Conservation (phyloP, 768 basidiomycete species). For the Naganishia onofrii region DNA sequence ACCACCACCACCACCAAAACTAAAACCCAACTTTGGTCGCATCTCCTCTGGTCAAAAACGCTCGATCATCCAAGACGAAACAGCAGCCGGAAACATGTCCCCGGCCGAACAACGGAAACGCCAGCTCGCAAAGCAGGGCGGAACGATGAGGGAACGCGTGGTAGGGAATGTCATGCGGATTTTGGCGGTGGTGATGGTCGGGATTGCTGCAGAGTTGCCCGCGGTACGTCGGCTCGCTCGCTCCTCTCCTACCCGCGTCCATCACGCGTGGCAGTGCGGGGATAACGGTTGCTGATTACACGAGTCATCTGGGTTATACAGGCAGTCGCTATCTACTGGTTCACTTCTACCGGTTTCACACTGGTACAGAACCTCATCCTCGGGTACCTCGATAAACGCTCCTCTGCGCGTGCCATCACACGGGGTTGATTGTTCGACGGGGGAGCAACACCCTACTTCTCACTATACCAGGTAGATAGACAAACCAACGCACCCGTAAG, state of each 20-base stretch:
- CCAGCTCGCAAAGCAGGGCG: slow-evolving; percentile 15
- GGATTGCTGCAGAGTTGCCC: slow-evolving; percentile 50
- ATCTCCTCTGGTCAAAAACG: not conserved
- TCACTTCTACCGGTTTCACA: slow-evolving; percentile 49
- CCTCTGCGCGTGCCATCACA: not conserved
- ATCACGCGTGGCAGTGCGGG: not conserved
- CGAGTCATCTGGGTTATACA: slow-evolving; percentile 19
- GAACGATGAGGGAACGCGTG: slow-evolving; percentile 33
- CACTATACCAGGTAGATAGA: not conserved
- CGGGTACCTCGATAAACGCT: slow-evolving; percentile 8
- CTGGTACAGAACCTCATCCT: slow-evolving; percentile 48
- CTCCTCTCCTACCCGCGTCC: too few relatives aligned
- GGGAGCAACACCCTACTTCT: not conserved
- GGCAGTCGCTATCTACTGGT: slow-evolving; percentile 53
- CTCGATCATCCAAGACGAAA: slow-evolving; percentile 23
- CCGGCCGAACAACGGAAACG: slow-evolving; percentile 3
- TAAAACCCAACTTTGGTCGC: slow-evolving; percentile 12
- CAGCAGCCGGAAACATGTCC: slow-evolving; percentile 14
- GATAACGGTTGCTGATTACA: not conserved
- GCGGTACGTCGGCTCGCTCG: slow-evolving; percentile 45
- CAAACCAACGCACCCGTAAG: not conserved
- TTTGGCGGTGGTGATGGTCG: slow-evolving; percentile 47
- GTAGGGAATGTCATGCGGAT: slow-evolving; percentile 44
- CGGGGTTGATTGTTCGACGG: not conserved
- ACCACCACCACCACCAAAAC: not conserved